A percentile compares a stretch with the other conserved stretches of the same genome.
Evolutionary conservation across 768 basidiomycete genomes (phyloP).

Genomic region (Mycena albidolilacea): DNA sequence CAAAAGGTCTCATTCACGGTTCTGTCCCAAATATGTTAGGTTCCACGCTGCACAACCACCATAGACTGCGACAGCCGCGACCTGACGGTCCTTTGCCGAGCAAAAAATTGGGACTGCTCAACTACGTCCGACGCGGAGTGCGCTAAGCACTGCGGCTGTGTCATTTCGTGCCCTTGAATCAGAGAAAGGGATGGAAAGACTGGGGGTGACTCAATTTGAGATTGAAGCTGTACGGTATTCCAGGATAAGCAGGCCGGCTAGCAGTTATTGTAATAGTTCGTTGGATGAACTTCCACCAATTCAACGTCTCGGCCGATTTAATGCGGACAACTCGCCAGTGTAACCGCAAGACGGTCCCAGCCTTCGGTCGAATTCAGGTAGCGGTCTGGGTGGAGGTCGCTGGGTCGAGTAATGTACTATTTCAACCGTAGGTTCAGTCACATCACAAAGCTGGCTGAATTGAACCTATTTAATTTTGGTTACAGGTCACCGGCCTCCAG

Average conservation of each 20-base stretch:
- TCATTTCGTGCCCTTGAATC: slow-evolving; percentile 4
- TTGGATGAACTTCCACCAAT: background rate
- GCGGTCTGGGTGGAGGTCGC: no score
- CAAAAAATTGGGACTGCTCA: background rate
- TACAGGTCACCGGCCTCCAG: no score
- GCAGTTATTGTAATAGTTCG: background rate
- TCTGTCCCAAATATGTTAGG: background rate
- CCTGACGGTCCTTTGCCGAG: slow-evolving; percentile 1
- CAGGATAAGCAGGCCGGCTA: background rate
- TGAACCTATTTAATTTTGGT: no score
- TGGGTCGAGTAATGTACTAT: no score
- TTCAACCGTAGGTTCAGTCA: no score
- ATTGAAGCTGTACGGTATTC: slow-evolving; percentile 2
- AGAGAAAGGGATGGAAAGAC: background rate
- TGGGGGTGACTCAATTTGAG: slow-evolving; percentile 1
- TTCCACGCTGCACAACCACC: slow-evolving; percentile 2
- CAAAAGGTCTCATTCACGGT: background rate
- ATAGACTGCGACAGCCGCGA: background rate
- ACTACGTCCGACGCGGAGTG: slow-evolving; percentile 2
- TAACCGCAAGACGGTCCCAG: no score
- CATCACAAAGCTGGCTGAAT: no score
- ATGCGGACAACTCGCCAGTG: no score
- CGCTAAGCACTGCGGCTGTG: slow-evolving; percentile 3
- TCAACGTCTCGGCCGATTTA: background rate
- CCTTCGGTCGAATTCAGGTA: no score